Conservation (phyloP, 1,284 basidiomycete species). For the Puccinia hordei region DNA sequence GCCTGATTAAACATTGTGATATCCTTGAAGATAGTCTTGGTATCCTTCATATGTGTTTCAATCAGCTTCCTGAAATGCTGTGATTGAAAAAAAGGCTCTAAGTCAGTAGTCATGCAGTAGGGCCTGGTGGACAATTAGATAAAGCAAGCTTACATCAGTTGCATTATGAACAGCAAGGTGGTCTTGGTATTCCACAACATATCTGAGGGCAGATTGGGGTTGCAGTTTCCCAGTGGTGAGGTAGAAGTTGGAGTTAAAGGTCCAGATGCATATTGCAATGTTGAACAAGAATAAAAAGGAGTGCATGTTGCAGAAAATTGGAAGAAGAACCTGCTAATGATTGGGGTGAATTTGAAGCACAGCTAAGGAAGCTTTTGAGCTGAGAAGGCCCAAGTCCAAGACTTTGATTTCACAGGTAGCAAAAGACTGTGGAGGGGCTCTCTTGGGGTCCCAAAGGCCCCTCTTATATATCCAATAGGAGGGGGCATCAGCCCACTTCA, state of each 20-base stretch:
- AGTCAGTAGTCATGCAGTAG: background rate
- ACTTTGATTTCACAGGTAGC: no score
- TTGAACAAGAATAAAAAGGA: background rate
- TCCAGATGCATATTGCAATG: slow-evolving; percentile 2
- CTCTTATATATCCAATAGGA: no score
- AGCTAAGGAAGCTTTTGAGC: no score
- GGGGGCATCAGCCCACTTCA: no score
- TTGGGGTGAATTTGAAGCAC: no score
- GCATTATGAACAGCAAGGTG: background rate
- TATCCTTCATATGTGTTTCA: background rate
- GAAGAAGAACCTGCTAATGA: no score
- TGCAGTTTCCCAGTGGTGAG: slow-evolving; percentile 6
- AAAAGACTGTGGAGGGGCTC: no score
- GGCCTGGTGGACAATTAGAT: background rate
- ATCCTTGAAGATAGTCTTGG: slow-evolving; percentile 4
- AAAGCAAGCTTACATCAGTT: slow-evolving; percentile 6
- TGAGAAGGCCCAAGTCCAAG: no score
- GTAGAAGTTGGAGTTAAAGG: background rate
- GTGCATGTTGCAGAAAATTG: slow-evolving; percentile 13
- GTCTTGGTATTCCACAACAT: slow-evolving; percentile 25
- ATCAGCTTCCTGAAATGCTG: slow-evolving; percentile 15
- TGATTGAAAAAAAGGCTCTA: background rate
- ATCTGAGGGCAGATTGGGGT: background rate
- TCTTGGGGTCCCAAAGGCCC: no score
- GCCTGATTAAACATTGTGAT: slow-evolving; percentile 1